Evolutionary conservation across 257 asterid species (phyloP).

Genomic region (Perilla frutescens): DNA sequence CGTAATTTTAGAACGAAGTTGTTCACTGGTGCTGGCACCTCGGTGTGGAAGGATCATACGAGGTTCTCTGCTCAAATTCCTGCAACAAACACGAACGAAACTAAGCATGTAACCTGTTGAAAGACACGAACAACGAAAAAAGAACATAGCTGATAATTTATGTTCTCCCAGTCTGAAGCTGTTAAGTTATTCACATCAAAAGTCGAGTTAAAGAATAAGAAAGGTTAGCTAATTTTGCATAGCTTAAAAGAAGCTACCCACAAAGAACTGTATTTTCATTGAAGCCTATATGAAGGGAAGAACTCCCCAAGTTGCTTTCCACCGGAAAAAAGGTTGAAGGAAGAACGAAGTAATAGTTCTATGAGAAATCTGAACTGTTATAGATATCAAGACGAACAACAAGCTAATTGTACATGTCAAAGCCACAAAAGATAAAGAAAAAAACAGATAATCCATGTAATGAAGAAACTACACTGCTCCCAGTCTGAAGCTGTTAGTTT

Average conservation of each 20-base stretch:
- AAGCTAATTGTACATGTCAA: background rate
- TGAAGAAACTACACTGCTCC: background rate
- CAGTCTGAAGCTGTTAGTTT: constrained; percentile 2
- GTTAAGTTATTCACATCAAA: too few species aligned
- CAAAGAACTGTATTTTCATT: background rate
- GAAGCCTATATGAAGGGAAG: background rate
- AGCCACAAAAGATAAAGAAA: background rate
- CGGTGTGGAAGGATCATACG: constrained; percentile 45
- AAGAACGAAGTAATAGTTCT: background rate
- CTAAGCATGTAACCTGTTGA: too few species aligned
- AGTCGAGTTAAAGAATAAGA: background rate
- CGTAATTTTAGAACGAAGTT: constrained; percentile 54
- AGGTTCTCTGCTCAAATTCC: constrained; percentile 59
- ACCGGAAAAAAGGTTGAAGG: background rate
- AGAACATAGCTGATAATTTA: too few species aligned
- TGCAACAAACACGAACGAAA: constrained; percentile 36
- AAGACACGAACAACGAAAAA: too few species aligned
- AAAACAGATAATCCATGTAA: background rate
- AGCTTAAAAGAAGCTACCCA: background rate
- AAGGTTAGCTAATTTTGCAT: background rate
- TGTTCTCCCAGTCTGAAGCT: too few species aligned
- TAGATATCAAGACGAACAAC: constrained; percentile 4
- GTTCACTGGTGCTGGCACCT: constrained; percentile 85
- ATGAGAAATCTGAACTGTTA: background rate
- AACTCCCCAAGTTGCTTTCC: too few species aligned